Evolutionary conservation across 2,329 filamentous ascomycete species (phyloP).

Genomic region (Pseudocercospora cruenta): DNA sequence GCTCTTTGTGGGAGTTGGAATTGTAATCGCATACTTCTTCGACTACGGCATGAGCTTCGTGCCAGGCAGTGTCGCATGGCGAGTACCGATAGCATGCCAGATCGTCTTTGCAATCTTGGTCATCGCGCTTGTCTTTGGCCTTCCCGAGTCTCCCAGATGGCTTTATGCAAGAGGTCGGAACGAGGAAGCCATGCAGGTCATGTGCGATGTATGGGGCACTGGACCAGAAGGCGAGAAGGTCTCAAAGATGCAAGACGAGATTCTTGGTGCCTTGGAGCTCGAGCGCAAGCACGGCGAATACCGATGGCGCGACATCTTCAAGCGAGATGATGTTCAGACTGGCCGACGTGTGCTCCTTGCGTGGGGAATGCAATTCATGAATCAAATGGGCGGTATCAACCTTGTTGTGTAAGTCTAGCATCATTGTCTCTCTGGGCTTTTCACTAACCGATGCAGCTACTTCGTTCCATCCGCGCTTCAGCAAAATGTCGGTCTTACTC

Average conservation of each 20-base stretch:
- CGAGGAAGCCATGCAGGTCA: constrained; percentile 39
- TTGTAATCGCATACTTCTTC: constrained; percentile 40
- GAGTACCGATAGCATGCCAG: constrained; percentile 53
- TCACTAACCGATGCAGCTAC: constrained; percentile 34
- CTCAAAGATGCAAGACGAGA: constrained; percentile 38
- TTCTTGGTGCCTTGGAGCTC: constrained; percentile 42
- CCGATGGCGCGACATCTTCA: constrained; percentile 45
- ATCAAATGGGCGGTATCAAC: constrained; percentile 42
- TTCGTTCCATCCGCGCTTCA: constrained; percentile 51
- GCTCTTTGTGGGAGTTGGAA: constrained; percentile 41
- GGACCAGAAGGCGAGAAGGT: constrained; percentile 35
- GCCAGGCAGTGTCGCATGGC: constrained; percentile 50
- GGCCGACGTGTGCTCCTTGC: constrained; percentile 43
- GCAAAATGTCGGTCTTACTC: constrained; percentile 50
- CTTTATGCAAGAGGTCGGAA: constrained; percentile 41
- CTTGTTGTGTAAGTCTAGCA: constrained; percentile 39
- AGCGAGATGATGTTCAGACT: constrained; percentile 46
- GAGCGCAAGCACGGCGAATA: constrained; percentile 45
- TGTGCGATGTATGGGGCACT: constrained; percentile 41
- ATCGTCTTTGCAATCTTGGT: constrained; percentile 44
- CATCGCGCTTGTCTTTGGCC: constrained; percentile 45
- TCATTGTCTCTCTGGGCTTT: not conserved
- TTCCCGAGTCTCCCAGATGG: constrained; percentile 47
- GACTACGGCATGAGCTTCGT: constrained; percentile 46
- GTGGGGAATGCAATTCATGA: constrained; percentile 36